Evolutionary conservation across 306 rosid species (phyloP).

Genomic region (Begonia fuchsioides): DNA sequence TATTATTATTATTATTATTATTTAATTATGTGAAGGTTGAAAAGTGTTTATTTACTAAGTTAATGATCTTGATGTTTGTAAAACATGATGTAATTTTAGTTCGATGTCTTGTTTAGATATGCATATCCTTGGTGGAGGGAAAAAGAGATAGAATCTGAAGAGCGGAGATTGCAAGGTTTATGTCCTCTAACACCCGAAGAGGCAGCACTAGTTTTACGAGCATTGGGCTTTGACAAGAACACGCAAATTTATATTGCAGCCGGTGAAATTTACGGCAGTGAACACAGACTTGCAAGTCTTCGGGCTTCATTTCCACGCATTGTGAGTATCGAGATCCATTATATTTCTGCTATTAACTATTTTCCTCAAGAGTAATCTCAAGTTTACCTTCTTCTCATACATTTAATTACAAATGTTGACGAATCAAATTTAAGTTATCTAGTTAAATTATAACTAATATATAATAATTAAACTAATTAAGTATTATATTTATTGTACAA

Average conservation of each 20-base stretch:
- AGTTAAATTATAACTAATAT: too few relatives aligned
- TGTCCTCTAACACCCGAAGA: conserved; percentile 96
- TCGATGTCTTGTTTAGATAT: conserved; percentile 35
- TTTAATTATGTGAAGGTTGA: too few relatives aligned
- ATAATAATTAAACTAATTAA: too few relatives aligned
- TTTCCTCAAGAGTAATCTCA: too few relatives aligned
- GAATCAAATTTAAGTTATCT: too few relatives aligned
- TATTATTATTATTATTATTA: too few relatives aligned
- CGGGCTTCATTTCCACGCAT: conserved; percentile 59
- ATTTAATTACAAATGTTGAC: too few relatives aligned
- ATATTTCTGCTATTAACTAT: conserved; percentile 1
- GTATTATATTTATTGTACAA: too few relatives aligned
- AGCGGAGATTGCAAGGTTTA: conserved; percentile 67
- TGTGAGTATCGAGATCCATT: conserved; percentile 30
- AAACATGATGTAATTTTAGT: too few relatives aligned
- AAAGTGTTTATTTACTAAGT: conserved; percentile 4
- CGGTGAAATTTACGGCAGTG: conserved; percentile 77
- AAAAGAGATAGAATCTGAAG: conserved; percentile 67
- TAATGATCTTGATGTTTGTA: conserved; percentile 10
- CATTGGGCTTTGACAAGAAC: conserved; percentile 55
- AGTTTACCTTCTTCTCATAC: too few relatives aligned
- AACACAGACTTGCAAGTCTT: conserved; percentile 54
- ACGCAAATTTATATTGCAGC: conserved; percentile 88
- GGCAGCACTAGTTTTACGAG: conserved; percentile 50
- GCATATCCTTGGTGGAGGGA: conserved; percentile 97